These are phyloP conservation scores for Actinomucor elegans DNA, from an alignment of 371 early-diverging fungal species.

Conservation along the genomic window DNA sequence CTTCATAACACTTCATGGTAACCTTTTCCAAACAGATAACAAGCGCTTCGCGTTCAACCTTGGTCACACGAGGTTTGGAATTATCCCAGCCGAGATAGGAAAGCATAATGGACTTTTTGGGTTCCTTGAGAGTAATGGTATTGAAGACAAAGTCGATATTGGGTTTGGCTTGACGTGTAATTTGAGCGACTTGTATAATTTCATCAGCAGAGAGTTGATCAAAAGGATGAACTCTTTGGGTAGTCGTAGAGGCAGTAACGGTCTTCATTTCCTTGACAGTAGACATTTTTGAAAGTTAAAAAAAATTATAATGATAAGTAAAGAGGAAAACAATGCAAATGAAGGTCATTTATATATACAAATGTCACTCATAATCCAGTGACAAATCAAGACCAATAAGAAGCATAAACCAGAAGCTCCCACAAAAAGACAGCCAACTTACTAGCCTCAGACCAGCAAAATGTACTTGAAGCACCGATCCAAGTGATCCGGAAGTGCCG, in stretches of 20 bases:
- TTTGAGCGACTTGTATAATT: constrained; percentile 34
- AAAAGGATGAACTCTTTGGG: constrained; percentile 35
- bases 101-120: constrained; percentile 43
- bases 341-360: constrained; percentile 17
- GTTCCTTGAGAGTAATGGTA: constrained; percentile 53
- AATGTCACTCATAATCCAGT: constrained; percentile 12
- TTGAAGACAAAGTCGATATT: constrained; percentile 45
- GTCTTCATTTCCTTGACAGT: constrained; percentile 43
- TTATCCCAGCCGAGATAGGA: constrained; percentile 50
- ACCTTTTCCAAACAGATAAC: constrained; percentile 40
- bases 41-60: constrained; percentile 48
- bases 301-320: not conserved
- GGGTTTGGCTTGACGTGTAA: constrained; percentile 36
- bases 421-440: constrained; percentile 23
- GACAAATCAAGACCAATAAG: constrained; percentile 26
- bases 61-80: constrained; percentile 28
- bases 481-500: not conserved
- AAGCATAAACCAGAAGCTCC: constrained; percentile 1
- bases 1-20: constrained; percentile 43
- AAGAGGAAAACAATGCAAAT: constrained; percentile 1
- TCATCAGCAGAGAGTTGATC: constrained; percentile 49
- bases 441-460: constrained; percentile 50
- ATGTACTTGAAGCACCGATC: not conserved
- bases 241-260: constrained; percentile 28
- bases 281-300: constrained; percentile 18